phyloP scores from a whole-genome alignment of 2,329 filamentous ascomycete genomes.

The Penicillium sp. region DNA sequence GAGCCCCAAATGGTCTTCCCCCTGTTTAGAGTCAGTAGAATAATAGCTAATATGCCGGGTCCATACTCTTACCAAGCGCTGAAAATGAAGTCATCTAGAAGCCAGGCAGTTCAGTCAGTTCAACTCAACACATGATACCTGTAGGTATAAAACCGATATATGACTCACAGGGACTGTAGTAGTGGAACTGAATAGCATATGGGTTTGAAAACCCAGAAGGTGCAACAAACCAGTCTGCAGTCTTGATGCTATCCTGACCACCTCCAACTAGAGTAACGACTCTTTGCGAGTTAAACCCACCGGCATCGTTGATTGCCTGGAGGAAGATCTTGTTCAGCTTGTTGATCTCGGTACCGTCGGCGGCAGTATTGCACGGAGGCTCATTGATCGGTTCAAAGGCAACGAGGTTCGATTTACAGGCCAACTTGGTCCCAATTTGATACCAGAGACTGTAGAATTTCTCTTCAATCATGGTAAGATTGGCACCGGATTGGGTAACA shows the following conservation, averaged over 20 bases:
- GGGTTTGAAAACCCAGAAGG: slow-evolving; percentile 53
- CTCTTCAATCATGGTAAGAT: slow-evolving; percentile 54
- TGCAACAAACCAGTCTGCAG: slow-evolving; percentile 53
- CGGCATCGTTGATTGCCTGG: slow-evolving; percentile 52
- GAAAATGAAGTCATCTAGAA: slow-evolving; percentile 30
- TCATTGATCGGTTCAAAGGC: slow-evolving; percentile 62
- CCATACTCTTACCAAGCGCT: slow-evolving; percentile 24
- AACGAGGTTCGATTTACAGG: slow-evolving; percentile 53
- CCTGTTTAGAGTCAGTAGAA: slow-evolving; percentile 47
- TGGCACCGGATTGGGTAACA: slow-evolving; percentile 45
- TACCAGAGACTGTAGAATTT: slow-evolving; percentile 57
- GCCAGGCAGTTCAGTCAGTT: not conserved
- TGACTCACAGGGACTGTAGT: slow-evolving; percentile 49
- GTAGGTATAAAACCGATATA: not conserved
- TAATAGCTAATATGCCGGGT: slow-evolving; percentile 19
- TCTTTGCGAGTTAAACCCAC: slow-evolving; percentile 55
- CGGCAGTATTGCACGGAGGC: slow-evolving; percentile 52
- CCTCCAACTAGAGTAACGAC: slow-evolving; percentile 57
- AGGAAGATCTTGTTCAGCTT: slow-evolving; percentile 58
- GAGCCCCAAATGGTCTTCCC: slow-evolving; percentile 61
- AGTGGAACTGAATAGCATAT: slow-evolving; percentile 61
- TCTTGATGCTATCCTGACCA: slow-evolving; percentile 52
- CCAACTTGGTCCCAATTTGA: slow-evolving; percentile 55
- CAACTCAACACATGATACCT: not conserved
- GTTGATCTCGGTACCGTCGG: slow-evolving; percentile 52